phyloP scores from a whole-genome alignment of 2,329 filamentous ascomycete genomes.

The Metarhizium guizhouense region DNA sequence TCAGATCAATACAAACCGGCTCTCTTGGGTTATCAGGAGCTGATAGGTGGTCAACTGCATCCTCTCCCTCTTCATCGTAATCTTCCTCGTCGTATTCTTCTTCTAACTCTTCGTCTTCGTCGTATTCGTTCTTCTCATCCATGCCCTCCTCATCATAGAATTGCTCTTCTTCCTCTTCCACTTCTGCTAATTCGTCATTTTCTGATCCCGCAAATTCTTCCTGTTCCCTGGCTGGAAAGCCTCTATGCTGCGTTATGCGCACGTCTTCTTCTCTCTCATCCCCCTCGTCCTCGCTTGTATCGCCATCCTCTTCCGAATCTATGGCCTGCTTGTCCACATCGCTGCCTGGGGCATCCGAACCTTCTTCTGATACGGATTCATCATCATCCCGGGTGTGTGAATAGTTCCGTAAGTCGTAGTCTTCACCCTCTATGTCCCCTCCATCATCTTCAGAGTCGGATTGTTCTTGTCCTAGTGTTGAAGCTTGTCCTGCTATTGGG shows the following conservation, averaged over 20 bases:
- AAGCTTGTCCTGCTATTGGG: background rate
- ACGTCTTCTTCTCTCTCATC: background rate
- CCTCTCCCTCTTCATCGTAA: constrained; percentile 1
- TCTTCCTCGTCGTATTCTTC: constrained; percentile 3
- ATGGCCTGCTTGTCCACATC: constrained; percentile 13
- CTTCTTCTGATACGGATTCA: constrained; percentile 9
- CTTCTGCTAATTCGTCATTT: constrained; percentile 19
- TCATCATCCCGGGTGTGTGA: constrained; percentile 23
- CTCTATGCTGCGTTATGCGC: background rate
- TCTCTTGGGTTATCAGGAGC: constrained; percentile 15
- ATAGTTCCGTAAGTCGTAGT: constrained; percentile 25
- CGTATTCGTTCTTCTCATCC: background rate
- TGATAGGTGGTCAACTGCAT: constrained; percentile 1
- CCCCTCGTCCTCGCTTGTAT: constrained; percentile 1
- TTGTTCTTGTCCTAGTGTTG: constrained; percentile 11
- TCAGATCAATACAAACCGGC: constrained; percentile 36
- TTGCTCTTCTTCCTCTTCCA: constrained; percentile 11
- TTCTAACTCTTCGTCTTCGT: constrained; percentile 5
- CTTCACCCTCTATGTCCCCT: constrained; percentile 21
- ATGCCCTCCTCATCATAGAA: constrained; percentile 23
- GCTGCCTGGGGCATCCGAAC: constrained; percentile 6
- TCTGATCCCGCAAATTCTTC: constrained; percentile 5
- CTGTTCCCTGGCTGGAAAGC: background rate
- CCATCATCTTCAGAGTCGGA: constrained; percentile 12
- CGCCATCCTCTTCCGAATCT: constrained; percentile 17